These are phyloP conservation scores for Termitomyces sp. DNA, from an alignment of 768 basidiomycete genomes.

Conservation along the genomic window DNA sequence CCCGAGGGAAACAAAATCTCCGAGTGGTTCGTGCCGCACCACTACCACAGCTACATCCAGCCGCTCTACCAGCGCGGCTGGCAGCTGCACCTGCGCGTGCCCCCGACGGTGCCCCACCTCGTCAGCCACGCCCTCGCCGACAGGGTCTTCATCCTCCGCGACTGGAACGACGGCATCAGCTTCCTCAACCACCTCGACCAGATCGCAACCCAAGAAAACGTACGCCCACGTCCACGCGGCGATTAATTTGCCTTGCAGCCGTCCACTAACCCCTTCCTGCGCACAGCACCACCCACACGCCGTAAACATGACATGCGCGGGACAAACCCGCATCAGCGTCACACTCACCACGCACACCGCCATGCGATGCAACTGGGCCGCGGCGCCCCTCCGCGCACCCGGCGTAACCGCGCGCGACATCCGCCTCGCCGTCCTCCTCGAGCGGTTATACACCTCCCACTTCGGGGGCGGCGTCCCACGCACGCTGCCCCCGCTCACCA, in stretches of 20 bases:
- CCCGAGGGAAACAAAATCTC: not conserved
- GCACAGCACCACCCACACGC: slow-evolving; percentile 21
- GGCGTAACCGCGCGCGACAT: slow-evolving; percentile 49
- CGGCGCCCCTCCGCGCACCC: slow-evolving; percentile 10
- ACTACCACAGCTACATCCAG: slow-evolving; percentile 26
- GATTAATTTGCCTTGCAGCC: too few species aligned
- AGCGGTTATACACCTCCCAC: slow-evolving; percentile 16
- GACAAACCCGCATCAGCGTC: slow-evolving; percentile 12
- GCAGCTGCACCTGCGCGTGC: slow-evolving; percentile 8
- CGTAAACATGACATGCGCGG: slow-evolving; percentile 12
- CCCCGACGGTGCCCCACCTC: not conserved
- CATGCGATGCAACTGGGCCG: slow-evolving; percentile 5
- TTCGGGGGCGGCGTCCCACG: not conserved
- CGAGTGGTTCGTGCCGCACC: slow-evolving; percentile 23
- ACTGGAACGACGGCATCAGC: slow-evolving; percentile 11
- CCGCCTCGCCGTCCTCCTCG: slow-evolving; percentile 41
- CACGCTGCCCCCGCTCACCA: not conserved
- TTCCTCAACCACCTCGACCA: slow-evolving; percentile 15
- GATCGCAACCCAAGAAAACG: slow-evolving; percentile 23
- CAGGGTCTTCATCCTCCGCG: slow-evolving; percentile 15
- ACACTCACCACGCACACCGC: slow-evolving; percentile 23
- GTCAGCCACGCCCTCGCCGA: slow-evolving; percentile 10
- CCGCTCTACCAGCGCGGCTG: slow-evolving; percentile 31
- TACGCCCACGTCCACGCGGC: not conserved
- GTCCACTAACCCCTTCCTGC: too few species aligned